Evolutionary conservation across 1,284 basidiomycete genomes (phyloP).

Genomic region (Sanguinoderma infundibulare): DNA sequence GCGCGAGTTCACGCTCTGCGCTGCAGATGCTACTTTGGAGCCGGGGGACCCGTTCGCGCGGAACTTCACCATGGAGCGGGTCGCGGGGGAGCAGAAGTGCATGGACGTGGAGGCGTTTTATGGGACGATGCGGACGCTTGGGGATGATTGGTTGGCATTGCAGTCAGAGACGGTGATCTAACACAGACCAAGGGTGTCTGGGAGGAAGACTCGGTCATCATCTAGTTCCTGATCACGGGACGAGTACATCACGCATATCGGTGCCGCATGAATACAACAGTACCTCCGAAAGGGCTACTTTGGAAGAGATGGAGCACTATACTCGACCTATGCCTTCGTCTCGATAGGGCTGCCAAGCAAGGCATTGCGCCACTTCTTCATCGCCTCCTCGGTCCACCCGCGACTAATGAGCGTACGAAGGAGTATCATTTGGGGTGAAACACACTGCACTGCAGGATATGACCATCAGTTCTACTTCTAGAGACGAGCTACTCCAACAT

Average conservation of each 20-base stretch:
- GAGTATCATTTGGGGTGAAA: slow-evolving; percentile 24
- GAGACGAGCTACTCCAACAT: not conserved
- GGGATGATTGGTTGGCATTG: slow-evolving; percentile 3
- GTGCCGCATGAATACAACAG: too few relatives aligned
- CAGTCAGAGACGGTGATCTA: too few relatives aligned
- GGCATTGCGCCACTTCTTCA: too few relatives aligned
- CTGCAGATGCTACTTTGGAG: slow-evolving; percentile 42
- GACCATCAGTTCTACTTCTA: too few relatives aligned
- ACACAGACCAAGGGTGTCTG: too few relatives aligned
- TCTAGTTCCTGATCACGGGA: too few relatives aligned
- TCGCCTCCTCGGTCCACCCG: slow-evolving; percentile 19
- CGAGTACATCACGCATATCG: too few relatives aligned
- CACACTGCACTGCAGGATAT: slow-evolving; percentile 8
- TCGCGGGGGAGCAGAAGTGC: not conserved
- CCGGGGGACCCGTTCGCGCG: slow-evolving; percentile 28
- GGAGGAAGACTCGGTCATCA: too few relatives aligned
- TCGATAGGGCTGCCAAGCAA: too few relatives aligned
- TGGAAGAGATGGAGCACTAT: too few relatives aligned
- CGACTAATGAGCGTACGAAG: slow-evolving; percentile 18
- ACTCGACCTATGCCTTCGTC: too few relatives aligned
- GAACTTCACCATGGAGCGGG: slow-evolving; percentile 20
- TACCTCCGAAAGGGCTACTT: too few relatives aligned
- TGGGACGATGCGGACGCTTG: slow-evolving; percentile 1
- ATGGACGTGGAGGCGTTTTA: slow-evolving; percentile 12
- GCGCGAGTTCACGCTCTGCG: slow-evolving; percentile 41